Evolutionary conservation across 768 basidiomycete genomes (phyloP), one percentile per base, ranked within the genome.

Genomic region (Asterophora lycoperdoides): DNA sequence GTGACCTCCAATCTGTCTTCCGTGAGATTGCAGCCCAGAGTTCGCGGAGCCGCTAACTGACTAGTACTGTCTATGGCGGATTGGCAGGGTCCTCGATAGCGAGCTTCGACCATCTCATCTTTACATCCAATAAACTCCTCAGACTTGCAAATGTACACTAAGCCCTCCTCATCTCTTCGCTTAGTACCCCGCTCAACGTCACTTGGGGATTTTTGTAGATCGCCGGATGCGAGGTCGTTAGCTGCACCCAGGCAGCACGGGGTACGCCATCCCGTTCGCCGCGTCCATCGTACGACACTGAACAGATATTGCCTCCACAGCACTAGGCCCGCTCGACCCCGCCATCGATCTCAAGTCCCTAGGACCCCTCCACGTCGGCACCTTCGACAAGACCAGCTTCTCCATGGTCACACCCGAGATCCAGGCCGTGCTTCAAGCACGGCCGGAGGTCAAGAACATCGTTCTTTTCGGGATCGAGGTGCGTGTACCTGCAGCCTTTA

Each of bases 401-500:
- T 89, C 87, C 1, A 95, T 96, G 93, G 58, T 84, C 46, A 84
- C 81, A 0, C 77, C 84, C 5, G 80, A 89, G 29, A 77, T 94
- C 5, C 65, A 72, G 44, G 51, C 66, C 2, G 52, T 82, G 7
- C 69, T 95, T 44, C 60, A 63, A 17, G 56, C 72, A 5, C 74
- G 71, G 19, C 74, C 76, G 3, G 57, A 68, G 11, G 61, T 86
- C 49, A 73, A 74, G 34, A 80, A 79, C 6, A 70, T 93, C 39
- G 79, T 95, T 6, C 62, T 97, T 5, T 82, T 92, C 52, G 94
- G 94, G 13, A 93, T 95, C 43, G 93, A 95, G 77, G 92, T 89
- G 55, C 32, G 78, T 64, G 13, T 14, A 29, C 23, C n/a, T n/a
- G 13, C 30, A 9, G 30, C 28, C 41, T 26, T 26, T 5, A 28